Conservation (phyloP, 768 basidiomycete species). For the Lactifluus rugatus region DNA sequence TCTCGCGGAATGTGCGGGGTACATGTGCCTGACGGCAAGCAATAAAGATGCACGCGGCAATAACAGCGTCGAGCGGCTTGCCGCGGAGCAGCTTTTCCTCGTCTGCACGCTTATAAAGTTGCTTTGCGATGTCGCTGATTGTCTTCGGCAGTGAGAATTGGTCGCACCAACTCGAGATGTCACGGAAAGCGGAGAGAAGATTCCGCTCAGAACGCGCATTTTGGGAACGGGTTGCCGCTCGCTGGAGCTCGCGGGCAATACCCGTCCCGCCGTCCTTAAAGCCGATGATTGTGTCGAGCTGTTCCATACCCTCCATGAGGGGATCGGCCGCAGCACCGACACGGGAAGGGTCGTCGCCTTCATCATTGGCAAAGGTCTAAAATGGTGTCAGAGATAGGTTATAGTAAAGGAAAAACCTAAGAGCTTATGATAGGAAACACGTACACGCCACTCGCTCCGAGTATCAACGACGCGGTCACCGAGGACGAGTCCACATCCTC, state of each 20-base stretch:
- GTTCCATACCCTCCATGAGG: slow-evolving; percentile 87
- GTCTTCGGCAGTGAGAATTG: slow-evolving; percentile 89
- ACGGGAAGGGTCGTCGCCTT: slow-evolving; percentile 99
- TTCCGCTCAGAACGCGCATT: slow-evolving; percentile 75
- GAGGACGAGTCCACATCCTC: slow-evolving; percentile 84
- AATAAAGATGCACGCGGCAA: slow-evolving; percentile 97
- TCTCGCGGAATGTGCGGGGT: slow-evolving; percentile 93
- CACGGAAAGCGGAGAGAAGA: slow-evolving; percentile 79
- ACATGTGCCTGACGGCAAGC: slow-evolving; percentile 93
- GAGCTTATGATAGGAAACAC: slow-evolving; percentile 29
- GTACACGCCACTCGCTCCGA: slow-evolving; percentile 93
- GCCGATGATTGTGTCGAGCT: slow-evolving; percentile 90
- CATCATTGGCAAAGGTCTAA: slow-evolving; percentile 99
- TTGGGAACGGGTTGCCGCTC: slow-evolving; percentile 77
- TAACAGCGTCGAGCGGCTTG: slow-evolving; percentile 86
- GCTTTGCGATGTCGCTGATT: slow-evolving; percentile 93
- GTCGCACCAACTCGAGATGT: slow-evolving; percentile 92
- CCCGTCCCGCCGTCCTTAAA: slow-evolving; percentile 94
- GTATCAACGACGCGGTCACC: slow-evolving; percentile 97
- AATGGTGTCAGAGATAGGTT: slow-evolving; percentile 13
- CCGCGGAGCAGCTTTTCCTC: slow-evolving; percentile 90
- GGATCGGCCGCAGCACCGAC: slow-evolving; percentile 95
- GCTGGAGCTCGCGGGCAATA: slow-evolving; percentile 83
- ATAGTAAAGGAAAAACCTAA: slow-evolving; percentile 17
- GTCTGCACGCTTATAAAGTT: slow-evolving; percentile 93